phyloP scores from a whole-genome alignment of 345 rosid genomes.

The Brassica napus region Da-Ae NC_063440.1:16311501-16312000 shows the following conservation, averaged over 20 bases:
- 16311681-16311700: background rate
- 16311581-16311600: background rate
- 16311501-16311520: background rate
- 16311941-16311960: background rate
- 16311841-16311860: background rate
- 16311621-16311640: background rate
- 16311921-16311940: background rate
- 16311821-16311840: slow-evolving; percentile 5
- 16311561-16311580: background rate
- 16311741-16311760: background rate
- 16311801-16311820: background rate
- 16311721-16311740: background rate
- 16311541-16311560: background rate
- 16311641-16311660: background rate
- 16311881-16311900: background rate
- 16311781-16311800: background rate
- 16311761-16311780: background rate
- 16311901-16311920: background rate
- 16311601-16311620: background rate
- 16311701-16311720: background rate
- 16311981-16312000: background rate
- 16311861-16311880: background rate
- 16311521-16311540: background rate
- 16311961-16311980: background rate
- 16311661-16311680: background rate